phyloP scores from a whole-genome alignment of 1,284 basidiomycete genomes.

The Rhizopogon parksii region DNA sequence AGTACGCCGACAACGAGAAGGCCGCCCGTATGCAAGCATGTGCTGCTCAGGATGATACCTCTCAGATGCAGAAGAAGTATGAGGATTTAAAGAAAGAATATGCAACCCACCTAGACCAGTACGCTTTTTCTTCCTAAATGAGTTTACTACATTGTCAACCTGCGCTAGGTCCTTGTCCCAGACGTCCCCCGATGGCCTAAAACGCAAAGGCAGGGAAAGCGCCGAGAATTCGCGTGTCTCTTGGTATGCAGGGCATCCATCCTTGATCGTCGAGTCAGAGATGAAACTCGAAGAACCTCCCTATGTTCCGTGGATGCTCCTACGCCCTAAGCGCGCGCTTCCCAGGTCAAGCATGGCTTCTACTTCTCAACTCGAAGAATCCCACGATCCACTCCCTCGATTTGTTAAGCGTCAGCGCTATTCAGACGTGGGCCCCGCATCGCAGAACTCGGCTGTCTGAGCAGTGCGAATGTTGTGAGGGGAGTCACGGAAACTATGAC shows the following conservation, averaged over 20 bases:
- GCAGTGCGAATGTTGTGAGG: background rate
- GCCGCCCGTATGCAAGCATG: constrained; percentile 24
- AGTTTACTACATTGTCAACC: background rate
- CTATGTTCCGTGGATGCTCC: constrained; percentile 1
- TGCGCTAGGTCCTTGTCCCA: background rate
- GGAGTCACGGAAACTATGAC: background rate
- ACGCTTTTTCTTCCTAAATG: constrained; percentile 7
- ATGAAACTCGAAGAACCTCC: constrained; percentile 20
- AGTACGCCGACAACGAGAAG: constrained; percentile 31
- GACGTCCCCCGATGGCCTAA: constrained; percentile 2
- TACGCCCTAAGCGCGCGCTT: constrained; percentile 24
- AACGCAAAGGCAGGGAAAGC: constrained; percentile 10
- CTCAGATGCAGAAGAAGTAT: constrained; percentile 28
- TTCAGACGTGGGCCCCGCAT: constrained; percentile 13
- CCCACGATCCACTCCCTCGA: constrained; percentile 4
- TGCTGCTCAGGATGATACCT: constrained; percentile 22
- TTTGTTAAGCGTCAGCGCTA: constrained; percentile 19
- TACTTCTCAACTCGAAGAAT: constrained; percentile 3
- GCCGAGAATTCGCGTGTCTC: constrained; percentile 9
- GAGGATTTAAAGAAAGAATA: constrained; percentile 17
- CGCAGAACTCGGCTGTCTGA: background rate
- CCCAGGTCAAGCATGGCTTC: constrained; percentile 17
- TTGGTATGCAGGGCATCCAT: background rate
- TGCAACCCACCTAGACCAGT: constrained; percentile 13
- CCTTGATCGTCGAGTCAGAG: background rate